A percentile compares a stretch with the other conserved stretches of the same genome.
Conservation (phyloP, 495 filamentous ascomycete genomes). For the Talaromyces proteolyticus region DNA sequence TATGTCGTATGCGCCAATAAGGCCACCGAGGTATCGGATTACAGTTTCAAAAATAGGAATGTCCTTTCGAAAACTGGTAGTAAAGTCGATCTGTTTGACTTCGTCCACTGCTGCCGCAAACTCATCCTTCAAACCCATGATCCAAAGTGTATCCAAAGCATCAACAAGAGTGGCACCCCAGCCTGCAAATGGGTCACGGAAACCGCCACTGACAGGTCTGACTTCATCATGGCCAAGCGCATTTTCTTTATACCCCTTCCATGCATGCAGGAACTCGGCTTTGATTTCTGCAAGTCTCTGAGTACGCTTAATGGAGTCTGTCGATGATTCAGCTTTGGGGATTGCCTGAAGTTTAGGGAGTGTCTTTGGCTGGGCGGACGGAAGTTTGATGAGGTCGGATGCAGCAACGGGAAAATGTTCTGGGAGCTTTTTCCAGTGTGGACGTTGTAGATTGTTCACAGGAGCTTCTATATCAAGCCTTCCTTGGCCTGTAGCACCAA, state of each 20-base stretch:
- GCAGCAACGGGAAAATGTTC: slow-evolving; percentile 71
- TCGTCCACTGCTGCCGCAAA: slow-evolving; percentile 80
- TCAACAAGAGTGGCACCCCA: slow-evolving; percentile 96
- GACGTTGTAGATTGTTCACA: slow-evolving; percentile 15
- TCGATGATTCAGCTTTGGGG: slow-evolving; percentile 58
- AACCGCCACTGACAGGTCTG: slow-evolving; percentile 55
- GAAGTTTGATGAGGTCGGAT: slow-evolving; percentile 66
- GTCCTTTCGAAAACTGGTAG: slow-evolving; percentile 54
- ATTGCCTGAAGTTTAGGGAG: slow-evolving; percentile 73
- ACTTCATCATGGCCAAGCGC: slow-evolving; percentile 82
- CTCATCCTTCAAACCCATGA: slow-evolving; percentile 86
- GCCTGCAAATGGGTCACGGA: slow-evolving; percentile 75
- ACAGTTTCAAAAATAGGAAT: slow-evolving; percentile 85
- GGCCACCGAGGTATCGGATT: slow-evolving; percentile 80
- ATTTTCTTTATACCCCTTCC: slow-evolving; percentile 65
- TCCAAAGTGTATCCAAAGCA: slow-evolving; percentile 90
- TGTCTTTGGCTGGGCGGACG: slow-evolving; percentile 57
- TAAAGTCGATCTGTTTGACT: slow-evolving; percentile 84
- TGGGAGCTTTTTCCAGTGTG: slow-evolving; percentile 63
- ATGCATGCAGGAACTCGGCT: slow-evolving; percentile 64
- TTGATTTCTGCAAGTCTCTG: slow-evolving; percentile 58
- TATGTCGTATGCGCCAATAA: slow-evolving; percentile 80
- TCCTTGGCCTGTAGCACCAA: slow-evolving; percentile 35
- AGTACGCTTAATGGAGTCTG: slow-evolving; percentile 55
- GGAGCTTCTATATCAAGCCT: slow-evolving; percentile 32